These are phyloP conservation scores for Lycium ferocissimum DNA, from an alignment of 257 asterid species.

Conservation along the genomic window DNA sequence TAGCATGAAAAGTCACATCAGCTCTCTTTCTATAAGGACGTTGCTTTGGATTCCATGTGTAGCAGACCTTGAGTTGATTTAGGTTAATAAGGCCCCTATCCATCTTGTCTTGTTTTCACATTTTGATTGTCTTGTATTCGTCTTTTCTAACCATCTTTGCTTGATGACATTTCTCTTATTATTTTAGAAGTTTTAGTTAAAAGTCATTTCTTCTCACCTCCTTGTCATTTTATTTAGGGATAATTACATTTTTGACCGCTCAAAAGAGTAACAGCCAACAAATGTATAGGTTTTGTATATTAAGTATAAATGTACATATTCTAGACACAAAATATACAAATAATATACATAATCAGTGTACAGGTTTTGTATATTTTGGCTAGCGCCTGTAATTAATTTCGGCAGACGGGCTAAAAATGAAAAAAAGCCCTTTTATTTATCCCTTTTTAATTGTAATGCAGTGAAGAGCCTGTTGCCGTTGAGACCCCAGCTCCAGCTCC, in stretches of 20 bases:
- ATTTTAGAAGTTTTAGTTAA: not conserved
- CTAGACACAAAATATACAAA: too few species aligned
- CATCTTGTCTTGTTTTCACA: not conserved
- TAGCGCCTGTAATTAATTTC: too few species aligned
- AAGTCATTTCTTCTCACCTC: not conserved
- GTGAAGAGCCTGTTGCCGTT: constrained; percentile 50
- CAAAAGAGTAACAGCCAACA: too few species aligned
- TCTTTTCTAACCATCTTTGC: not conserved
- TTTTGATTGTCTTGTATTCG: not conserved
- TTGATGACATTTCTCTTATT: constrained; percentile 3
- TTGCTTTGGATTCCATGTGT: not conserved
- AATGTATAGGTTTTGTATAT: too few species aligned
- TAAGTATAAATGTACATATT: too few species aligned
- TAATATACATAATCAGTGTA: too few species aligned
- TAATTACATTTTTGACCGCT: too few species aligned
- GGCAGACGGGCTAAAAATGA: too few species aligned
- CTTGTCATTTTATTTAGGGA: not conserved
- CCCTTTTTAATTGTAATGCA: constrained; percentile 22
- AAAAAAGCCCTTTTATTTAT: not conserved
- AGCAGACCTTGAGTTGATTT: not conserved
- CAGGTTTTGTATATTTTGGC: too few species aligned
- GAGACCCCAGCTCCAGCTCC: constrained; percentile 50
- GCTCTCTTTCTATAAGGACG: not conserved
- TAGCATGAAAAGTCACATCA: not conserved
- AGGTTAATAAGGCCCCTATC: not conserved